Percentiles rank a stretch among this genome's conserved stretches.
phyloP scores from a whole-genome alignment of 2,329 filamentous ascomycete species.

The Alternaria infectoria region DNA sequence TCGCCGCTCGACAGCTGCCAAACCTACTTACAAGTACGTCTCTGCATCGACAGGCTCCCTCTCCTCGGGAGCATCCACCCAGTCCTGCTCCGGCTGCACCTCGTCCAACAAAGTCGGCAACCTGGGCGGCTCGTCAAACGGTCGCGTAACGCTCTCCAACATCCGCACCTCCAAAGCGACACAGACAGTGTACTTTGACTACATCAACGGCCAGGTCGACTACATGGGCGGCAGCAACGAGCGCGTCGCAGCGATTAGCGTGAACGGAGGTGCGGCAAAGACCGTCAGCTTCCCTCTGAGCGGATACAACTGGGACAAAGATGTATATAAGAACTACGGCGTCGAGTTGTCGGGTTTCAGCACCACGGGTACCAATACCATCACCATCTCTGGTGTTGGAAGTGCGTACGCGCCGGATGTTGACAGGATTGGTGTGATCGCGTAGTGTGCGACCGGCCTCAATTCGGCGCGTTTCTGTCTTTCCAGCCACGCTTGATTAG shows the following conservation, averaged over 20 bases:
- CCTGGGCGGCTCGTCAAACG: constrained; percentile 20
- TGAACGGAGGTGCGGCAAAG: constrained; percentile 25
- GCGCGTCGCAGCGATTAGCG: constrained; percentile 23
- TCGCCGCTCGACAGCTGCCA: constrained; percentile 10
- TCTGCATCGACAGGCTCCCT: constrained; percentile 24
- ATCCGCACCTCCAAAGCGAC: constrained; percentile 23
- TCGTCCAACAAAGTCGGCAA: constrained; percentile 27
- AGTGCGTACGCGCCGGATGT: not conserved
- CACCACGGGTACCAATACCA: constrained; percentile 21
- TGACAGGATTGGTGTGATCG: not conserved
- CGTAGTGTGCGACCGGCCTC: not conserved
- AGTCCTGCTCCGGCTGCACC: constrained; percentile 22
- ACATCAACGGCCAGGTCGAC: constrained; percentile 25
- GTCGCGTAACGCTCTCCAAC: constrained; percentile 22
- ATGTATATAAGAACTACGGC: constrained; percentile 19
- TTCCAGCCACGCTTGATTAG: not conserved
- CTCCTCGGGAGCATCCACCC: constrained; percentile 16
- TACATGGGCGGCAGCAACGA: constrained; percentile 25
- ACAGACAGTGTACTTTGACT: constrained; percentile 23
- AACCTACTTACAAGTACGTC: constrained; percentile 21
- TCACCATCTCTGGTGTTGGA: constrained; percentile 18
- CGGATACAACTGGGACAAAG: constrained; percentile 26
- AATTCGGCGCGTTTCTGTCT: not conserved
- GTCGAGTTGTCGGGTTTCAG: constrained; percentile 25
- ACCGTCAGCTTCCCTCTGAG: constrained; percentile 25